Base-by-base conservation (phyloP, 2,329 filamentous ascomycete genomes). In the Salinomyces thailandicus region DNA sequence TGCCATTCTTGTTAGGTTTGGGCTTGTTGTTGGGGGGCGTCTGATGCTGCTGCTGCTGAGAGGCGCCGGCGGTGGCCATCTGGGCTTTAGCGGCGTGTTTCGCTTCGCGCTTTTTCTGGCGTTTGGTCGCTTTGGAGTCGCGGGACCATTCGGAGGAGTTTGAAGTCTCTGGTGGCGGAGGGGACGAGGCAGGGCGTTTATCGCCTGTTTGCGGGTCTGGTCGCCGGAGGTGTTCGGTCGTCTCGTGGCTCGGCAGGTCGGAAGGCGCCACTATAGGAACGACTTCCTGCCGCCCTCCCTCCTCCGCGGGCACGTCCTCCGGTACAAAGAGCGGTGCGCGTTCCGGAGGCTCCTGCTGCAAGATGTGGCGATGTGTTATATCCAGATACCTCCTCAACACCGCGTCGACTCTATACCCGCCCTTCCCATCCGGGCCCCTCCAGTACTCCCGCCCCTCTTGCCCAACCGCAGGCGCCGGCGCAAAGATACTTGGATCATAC, bases 401-500 rank as follows among this genome's bases (percentile, higher is more conserved):
- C 2, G 84, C 86, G 58, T 98, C 91, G 44, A 95, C 76, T 39
- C 91, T 73, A 62, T 83, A 96, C 1, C 91, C 93, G 4, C 85
- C 84, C 42, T 75, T 79, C 1, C 85, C 84, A 52, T 87, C 75
- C 35, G 65, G 70, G 1, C 83, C 85, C 20, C 81, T 71, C 87
- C 89, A 96, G 60, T 91, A 96, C 52, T 93, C 86, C 41, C 81
- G 71, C 0, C 76, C 77, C 57, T 84, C 77, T 31, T 77, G 60
- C 0, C 78, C 81, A 0, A 66, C 52, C 0, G 72, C 57, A 0
- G 85, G 85, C 12, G 77, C 69, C 19, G 68, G 62, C 11, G 80
- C 77, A 54, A 98, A 98, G 29, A 98, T 81, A 2, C 77, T 78
- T 0, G 91, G 91, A 55, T 98, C 85, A 53, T 85, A 89, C 0